phyloP scores from a whole-genome alignment of 1,284 basidiomycete genomes.

The Apiotrichum porosum region DNA sequence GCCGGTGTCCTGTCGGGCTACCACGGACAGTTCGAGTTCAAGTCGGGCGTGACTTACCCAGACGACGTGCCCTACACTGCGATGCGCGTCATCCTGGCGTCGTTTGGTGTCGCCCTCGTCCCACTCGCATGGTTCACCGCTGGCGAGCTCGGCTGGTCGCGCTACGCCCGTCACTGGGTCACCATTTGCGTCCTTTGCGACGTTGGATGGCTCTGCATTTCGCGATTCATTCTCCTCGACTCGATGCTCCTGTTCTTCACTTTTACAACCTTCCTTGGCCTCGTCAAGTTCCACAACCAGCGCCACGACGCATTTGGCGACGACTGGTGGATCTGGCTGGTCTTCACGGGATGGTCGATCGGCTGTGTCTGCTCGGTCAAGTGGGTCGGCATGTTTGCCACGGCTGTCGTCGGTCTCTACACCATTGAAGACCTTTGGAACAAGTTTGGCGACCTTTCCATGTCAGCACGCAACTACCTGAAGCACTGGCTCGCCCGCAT shows the following conservation, averaged over 20 bases:
- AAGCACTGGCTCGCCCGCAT: slow-evolving; percentile 89
- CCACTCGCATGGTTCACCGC: slow-evolving; percentile 95
- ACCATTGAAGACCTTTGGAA: slow-evolving; percentile 98
- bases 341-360: slow-evolving; percentile 84
- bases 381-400: slow-evolving; percentile 93
- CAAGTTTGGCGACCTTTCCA: slow-evolving; percentile 91
- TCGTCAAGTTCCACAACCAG: slow-evolving; percentile 95
- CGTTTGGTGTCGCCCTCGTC: slow-evolving; percentile 91
- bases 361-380: slow-evolving; percentile 97
- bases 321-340: slow-evolving; percentile 96
- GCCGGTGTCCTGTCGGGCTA: slow-evolving; percentile 88
- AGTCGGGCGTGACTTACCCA: slow-evolving; percentile 83
- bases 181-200: slow-evolving; percentile 91
- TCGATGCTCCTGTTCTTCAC: slow-evolving; percentile 99
- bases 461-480: slow-evolving; percentile 78
- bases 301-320: slow-evolving; percentile 85
- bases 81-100: slow-evolving; percentile 91
- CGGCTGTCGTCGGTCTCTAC: slow-evolving; percentile 88
- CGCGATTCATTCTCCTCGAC: slow-evolving; percentile 93
- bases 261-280: slow-evolving; percentile 89
- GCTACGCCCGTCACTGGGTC: slow-evolving; percentile 82
- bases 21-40: slow-evolving; percentile 88
- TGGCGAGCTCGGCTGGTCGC: slow-evolving; percentile 88
- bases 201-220: slow-evolving; percentile 93
- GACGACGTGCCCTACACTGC: slow-evolving; percentile 81